Percentiles rank a stretch among this genome's conserved stretches.
phyloP scores from a whole-genome alignment of 495 filamentous ascomycete genomes.

The Melanomma pulvis-pyrius region DNA sequence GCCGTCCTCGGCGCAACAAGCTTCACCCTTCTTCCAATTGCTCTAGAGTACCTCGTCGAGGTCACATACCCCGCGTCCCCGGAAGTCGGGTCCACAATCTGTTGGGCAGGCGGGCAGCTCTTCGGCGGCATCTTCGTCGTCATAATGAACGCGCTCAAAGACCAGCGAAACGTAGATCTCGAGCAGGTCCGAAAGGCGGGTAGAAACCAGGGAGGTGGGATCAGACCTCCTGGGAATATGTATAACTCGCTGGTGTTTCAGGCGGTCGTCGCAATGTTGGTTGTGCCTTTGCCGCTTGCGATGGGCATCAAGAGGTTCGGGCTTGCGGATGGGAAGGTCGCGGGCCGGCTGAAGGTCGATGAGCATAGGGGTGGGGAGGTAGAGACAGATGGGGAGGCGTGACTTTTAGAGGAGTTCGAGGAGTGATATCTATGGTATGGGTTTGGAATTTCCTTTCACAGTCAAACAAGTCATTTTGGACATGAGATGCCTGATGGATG shows the following conservation, averaged over 20 bases:
- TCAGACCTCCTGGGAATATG: conserved; percentile 70
- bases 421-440: not conserved
- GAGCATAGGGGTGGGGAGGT: conserved; percentile 22
- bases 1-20: conserved; percentile 71
- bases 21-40: conserved; percentile 83
- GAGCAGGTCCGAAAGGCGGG: conserved; percentile 11
- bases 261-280: conserved; percentile 67
- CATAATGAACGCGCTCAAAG: conserved; percentile 77
- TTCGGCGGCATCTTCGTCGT: conserved; percentile 83
- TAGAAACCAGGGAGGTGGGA: conserved; percentile 39
- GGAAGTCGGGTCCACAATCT: conserved; percentile 78
- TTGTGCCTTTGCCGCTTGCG: conserved; percentile 65
- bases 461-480: too few species aligned
- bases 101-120: conserved; percentile 81
- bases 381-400: conserved; percentile 1
- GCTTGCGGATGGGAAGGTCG: conserved; percentile 57
- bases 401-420: not conserved
- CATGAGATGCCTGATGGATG: too few species aligned
- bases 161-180: conserved; percentile 21
- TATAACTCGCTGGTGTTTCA: conserved; percentile 73
- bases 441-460: not conserved
- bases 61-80: conserved; percentile 85
- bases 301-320: conserved; percentile 59
- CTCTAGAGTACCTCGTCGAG: conserved; percentile 83
- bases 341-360: conserved; percentile 64